Conservation (phyloP, 495 filamentous ascomycete species). For the Tuber calosporum region DNA sequence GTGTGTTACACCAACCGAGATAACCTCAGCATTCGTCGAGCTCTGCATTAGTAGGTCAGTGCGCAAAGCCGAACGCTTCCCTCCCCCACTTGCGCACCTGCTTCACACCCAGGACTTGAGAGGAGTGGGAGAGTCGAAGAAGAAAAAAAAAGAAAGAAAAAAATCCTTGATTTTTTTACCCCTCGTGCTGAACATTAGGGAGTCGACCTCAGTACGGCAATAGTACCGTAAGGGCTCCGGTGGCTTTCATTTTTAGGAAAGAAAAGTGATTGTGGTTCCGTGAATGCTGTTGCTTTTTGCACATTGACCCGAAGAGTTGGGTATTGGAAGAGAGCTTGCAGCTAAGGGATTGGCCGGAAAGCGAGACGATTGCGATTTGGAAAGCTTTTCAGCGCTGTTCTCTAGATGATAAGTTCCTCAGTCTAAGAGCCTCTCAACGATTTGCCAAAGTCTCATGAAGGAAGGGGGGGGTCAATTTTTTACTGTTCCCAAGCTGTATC, state of each 20-base stretch:
- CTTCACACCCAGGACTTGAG: background rate
- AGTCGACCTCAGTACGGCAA: background rate
- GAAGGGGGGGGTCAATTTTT: slow-evolving; percentile 8
- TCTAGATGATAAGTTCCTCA: background rate
- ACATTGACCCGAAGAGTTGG: slow-evolving; percentile 26
- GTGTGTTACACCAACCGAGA: slow-evolving; percentile 36
- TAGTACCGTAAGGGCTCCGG: background rate
- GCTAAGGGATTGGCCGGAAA: slow-evolving; percentile 9
- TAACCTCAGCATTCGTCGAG: slow-evolving; percentile 33
- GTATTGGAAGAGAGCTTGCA: slow-evolving; percentile 20
- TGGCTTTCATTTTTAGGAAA: background rate
- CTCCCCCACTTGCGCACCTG: background rate
- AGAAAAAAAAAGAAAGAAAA: no score
- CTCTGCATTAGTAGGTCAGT: slow-evolving; percentile 27
- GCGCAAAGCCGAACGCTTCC: slow-evolving; percentile 9
- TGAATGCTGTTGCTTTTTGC: background rate
- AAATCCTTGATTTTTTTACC: no score
- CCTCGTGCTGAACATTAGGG: background rate
- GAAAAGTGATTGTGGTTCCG: background rate
- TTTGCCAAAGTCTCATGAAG: background rate
- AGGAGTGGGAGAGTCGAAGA: background rate
- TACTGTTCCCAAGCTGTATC: slow-evolving; percentile 16
- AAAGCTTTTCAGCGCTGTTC: background rate
- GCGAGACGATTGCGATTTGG: slow-evolving; percentile 9
- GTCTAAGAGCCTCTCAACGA: background rate